Evolutionary conservation across 768 basidiomycete species (phyloP).

Genomic region (Russula olivacea): DNA sequence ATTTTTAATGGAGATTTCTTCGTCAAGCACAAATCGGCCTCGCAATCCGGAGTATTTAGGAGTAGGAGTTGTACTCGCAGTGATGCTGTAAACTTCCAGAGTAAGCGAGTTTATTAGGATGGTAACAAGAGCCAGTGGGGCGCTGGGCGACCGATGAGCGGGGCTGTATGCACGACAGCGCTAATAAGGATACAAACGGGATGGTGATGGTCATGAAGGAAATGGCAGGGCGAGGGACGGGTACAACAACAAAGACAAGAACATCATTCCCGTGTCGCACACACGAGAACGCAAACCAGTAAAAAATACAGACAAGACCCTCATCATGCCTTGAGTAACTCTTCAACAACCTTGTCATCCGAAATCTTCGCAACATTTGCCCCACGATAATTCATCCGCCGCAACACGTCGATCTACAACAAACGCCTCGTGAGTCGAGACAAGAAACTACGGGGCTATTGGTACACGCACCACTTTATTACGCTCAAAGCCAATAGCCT

Average conservation of each 20-base stretch:
- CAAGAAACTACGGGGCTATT: not conserved
- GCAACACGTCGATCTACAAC: constrained; percentile 76
- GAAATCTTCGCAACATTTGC: constrained; percentile 71
- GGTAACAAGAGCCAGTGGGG: not conserved
- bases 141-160: not conserved
- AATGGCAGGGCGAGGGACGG: constrained; percentile 11
- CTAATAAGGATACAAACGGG: constrained; percentile 22
- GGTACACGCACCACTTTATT: constrained; percentile 60
- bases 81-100: not conserved
- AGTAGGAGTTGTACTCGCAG: not conserved
- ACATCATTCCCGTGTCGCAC: not conserved
- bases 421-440: not conserved
- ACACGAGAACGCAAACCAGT: constrained; percentile 11
- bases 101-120: constrained; percentile 9
- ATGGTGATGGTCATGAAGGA: constrained; percentile 9
- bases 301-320: not conserved
- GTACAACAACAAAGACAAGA: constrained; percentile 4
- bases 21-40: not conserved
- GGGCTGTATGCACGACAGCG: constrained; percentile 13
- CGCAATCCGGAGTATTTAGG: not conserved
- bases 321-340: constrained; percentile 57
- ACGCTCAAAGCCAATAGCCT: constrained; percentile 74
- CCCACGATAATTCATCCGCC: constrained; percentile 83
- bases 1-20: not conserved
- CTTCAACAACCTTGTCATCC: constrained; percentile 82